phyloP scores from a whole-genome alignment of 1,139 yeast species.

The Yamadazyma jaroonii region DNA sequence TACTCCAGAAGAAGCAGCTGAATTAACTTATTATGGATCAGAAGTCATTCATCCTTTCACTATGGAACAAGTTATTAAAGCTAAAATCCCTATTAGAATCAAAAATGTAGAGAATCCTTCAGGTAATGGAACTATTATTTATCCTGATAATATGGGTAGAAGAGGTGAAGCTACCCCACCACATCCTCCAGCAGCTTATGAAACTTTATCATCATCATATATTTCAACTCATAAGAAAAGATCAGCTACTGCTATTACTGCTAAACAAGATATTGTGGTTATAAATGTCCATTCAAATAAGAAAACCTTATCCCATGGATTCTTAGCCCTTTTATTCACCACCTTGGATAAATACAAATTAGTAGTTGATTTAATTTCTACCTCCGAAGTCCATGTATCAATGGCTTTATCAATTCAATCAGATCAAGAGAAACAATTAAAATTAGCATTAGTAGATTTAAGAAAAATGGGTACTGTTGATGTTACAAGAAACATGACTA shows the following conservation, averaged over 20 bases:
- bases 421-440: slow-evolving; percentile 59
- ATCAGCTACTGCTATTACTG: slow-evolving; percentile 96
- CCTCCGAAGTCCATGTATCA: slow-evolving; percentile 96
- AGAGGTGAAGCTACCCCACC: slow-evolving; percentile 91
- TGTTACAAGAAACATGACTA: slow-evolving; percentile 82
- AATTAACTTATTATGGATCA: slow-evolving; percentile 93
- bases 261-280: slow-evolving; percentile 89
- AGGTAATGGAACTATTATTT: slow-evolving; percentile 89
- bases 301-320: slow-evolving; percentile 91
- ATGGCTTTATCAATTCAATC: slow-evolving; percentile 85
- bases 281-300: slow-evolving; percentile 91
- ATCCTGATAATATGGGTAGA: slow-evolving; percentile 83
- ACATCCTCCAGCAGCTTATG: slow-evolving; percentile 84
- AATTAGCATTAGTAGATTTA: slow-evolving; percentile 73
- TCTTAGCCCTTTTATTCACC: slow-evolving; percentile 84
- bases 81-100: slow-evolving; percentile 93
- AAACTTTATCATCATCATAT: slow-evolving; percentile 44
- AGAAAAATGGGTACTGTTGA: slow-evolving; percentile 84
- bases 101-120: slow-evolving; percentile 91
- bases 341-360: slow-evolving; percentile 80
- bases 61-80: slow-evolving; percentile 97
- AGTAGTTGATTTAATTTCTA: slow-evolving; percentile 93
- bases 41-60: slow-evolving; percentile 99
- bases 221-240: slow-evolving; percentile 54
- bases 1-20: slow-evolving; percentile 98